Base-by-base conservation (phyloP, 768 basidiomycete genomes). In the Mycena indigotica region DNA sequence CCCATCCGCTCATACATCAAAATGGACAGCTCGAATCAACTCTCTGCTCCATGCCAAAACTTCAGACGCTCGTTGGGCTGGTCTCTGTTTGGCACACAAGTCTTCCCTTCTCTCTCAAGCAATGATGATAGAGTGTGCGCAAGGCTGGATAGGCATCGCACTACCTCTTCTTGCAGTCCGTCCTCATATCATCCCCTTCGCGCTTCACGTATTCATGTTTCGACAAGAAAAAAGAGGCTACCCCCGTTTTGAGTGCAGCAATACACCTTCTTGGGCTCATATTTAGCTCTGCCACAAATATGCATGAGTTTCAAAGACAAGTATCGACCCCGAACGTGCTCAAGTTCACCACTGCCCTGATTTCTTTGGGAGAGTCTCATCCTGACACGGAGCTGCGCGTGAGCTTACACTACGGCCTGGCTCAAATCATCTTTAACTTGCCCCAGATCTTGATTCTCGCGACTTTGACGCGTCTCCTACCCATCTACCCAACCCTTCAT, bases 271-370 rank as follows among this genome's bases (percentile, higher is more conserved):
- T 90, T 48, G 70, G 80, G 39, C 72, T 78, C 21, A 79, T 94
- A 3, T 88, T 92, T 66, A 80, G 78, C 25, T 75, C 73, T 52
- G 84, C 86, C 2, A 72, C 73, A 23, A 82, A 84, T 67, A 75
- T 83, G n/a, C 76, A 85, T 28, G 92, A 93, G 70, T 93, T 92
- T 70, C 89, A 93, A 67, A 78, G 93, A 67, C 91, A 93, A 70
- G 75, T 92, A 3, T 82, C 82, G 30, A 76, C 79, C 4, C 91
- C 93, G 2, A 85, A 85, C 64, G 78, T 92, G 24, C 79, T 86
- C 17, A 93, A 91, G 73, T 85, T 88, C 69, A 84, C 84, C 25
- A 63, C 75, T 39, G 81, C 83, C 3, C 72, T 93, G 29, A 70
- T 89, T 28, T 68, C 74, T 3, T 68, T 91, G 23, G 79, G 78